Percentiles rank a stretch among this genome's conserved stretches.
phyloP scores from a whole-genome alignment of 495 filamentous ascomycete genomes.

The Ramalina intermedia region DNA sequence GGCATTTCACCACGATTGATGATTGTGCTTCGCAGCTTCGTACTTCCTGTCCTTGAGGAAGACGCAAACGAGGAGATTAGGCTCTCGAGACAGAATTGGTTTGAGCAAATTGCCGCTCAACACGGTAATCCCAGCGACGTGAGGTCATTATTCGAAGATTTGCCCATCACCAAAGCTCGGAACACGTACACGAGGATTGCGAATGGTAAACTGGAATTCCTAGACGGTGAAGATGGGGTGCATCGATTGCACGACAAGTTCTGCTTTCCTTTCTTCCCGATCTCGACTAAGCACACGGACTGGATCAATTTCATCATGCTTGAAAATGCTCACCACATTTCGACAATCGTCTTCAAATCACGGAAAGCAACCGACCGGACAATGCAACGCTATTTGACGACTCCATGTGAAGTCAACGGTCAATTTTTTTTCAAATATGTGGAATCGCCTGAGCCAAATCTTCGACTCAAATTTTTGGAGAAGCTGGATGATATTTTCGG shows the following conservation, averaged over 20 bases:
- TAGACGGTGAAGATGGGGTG: neutral
- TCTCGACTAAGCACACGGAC: slow-evolving; percentile 21
- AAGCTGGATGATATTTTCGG: slow-evolving; percentile 12
- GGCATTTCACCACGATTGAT: slow-evolving; percentile 36
- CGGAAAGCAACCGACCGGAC: slow-evolving; percentile 10
- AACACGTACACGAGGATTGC: slow-evolving; percentile 25
- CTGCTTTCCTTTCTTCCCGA: slow-evolving; percentile 25
- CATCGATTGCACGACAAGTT: slow-evolving; percentile 17
- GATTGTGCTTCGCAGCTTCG: slow-evolving; percentile 27
- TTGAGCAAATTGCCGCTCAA: neutral
- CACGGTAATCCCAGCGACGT: slow-evolving; percentile 1
- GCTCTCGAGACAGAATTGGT: neutral
- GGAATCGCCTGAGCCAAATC: neutral
- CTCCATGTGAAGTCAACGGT: neutral
- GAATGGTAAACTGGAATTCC: slow-evolving; percentile 11
- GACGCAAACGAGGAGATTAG: slow-evolving; percentile 7
- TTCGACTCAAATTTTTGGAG: slow-evolving; percentile 11
- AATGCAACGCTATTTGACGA: slow-evolving; percentile 22
- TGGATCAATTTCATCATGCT: slow-evolving; percentile 30
- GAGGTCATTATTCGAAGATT: slow-evolving; percentile 19
- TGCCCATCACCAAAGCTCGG: slow-evolving; percentile 25
- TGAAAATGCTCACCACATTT: slow-evolving; percentile 19
- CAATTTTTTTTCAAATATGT: neutral
- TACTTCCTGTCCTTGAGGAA: slow-evolving; percentile 12
- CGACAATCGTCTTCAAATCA: slow-evolving; percentile 19